Conservation (phyloP, 805 yeast genomes). For the Kodamaea fukazawae region DNA sequence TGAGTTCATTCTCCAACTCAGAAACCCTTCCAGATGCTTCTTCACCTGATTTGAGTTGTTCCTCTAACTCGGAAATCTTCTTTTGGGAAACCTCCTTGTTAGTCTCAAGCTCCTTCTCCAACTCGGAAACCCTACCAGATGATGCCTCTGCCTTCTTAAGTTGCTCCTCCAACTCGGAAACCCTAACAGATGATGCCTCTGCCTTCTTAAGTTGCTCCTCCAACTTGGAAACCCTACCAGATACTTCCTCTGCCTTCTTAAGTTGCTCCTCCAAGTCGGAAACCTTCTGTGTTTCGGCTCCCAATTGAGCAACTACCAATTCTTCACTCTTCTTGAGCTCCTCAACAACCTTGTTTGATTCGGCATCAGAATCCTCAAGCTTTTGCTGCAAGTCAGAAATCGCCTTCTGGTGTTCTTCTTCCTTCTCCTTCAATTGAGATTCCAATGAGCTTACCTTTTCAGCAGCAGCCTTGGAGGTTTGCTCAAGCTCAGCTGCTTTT, state of each 20-base stretch:
- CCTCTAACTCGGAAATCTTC: too few species aligned
- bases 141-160: slow-evolving; percentile 1
- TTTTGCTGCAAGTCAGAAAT: too few species aligned
- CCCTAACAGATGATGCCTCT: slow-evolving; percentile 2
- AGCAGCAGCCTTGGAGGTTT: background rate
- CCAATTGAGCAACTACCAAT: too few species aligned
- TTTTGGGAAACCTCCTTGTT: too few species aligned
- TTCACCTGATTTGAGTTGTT: too few species aligned
- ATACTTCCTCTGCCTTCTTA: background rate
- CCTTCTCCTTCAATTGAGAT: background rate
- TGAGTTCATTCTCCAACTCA: too few species aligned
- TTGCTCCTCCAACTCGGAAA: slow-evolving; percentile 5
- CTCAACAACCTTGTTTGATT: slow-evolving; percentile 1
- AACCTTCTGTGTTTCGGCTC: background rate
- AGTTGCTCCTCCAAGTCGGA: background rate
- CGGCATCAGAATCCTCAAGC: background rate
- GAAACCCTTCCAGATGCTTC: too few species aligned
- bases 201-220: slow-evolving; percentile 5
- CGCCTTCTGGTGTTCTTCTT: too few species aligned
- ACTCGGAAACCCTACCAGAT: background rate
- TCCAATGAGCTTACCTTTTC: background rate
- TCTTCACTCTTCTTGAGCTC: slow-evolving; percentile 1
- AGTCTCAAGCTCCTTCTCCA: slow-evolving; percentile 1
- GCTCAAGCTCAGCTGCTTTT: background rate
- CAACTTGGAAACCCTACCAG: background rate